These are phyloP conservation scores for Mortierella sp. DNA, from an alignment of 371 early-diverging fungal species.

Conservation along the genomic window DNA sequence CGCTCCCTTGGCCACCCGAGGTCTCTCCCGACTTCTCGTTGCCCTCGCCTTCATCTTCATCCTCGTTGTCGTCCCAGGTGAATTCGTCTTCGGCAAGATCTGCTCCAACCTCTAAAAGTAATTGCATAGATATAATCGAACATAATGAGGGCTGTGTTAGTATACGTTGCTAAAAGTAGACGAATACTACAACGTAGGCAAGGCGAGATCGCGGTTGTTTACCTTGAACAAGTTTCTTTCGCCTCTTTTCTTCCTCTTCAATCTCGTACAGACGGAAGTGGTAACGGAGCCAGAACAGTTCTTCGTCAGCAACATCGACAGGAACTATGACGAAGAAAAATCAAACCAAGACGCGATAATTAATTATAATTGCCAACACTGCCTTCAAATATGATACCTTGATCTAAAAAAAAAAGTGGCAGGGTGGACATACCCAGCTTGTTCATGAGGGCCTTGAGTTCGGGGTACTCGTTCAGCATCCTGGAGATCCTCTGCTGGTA, in stretches of 20 bases:
- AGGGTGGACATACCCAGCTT: conserved; percentile 30
- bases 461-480: conserved; percentile 54
- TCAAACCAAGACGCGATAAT: neutral
- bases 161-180: too few relatives aligned
- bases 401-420: too few relatives aligned
- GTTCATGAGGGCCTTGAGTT: conserved; percentile 51
- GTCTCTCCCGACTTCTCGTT: conserved; percentile 12
- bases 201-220: neutral
- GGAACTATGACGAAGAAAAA: conserved; percentile 26
- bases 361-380: neutral
- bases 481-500: conserved; percentile 50
- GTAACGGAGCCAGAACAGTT: conserved; percentile 55
- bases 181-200: too few relatives aligned
- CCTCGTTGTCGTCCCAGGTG: conserved; percentile 58
- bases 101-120: conserved; percentile 26
- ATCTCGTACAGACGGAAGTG: conserved; percentile 53
- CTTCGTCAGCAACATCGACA: conserved; percentile 47
- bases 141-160: too few relatives aligned
- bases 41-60: conserved; percentile 38
- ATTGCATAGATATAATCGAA: too few relatives aligned
- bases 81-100: conserved; percentile 53
- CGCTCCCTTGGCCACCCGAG: conserved; percentile 38
- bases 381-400: neutral
- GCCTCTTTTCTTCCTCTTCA: conserved; percentile 57
- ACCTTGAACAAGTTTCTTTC: conserved; percentile 55